These are phyloP conservation scores for Triangularia verruculosa DNA, from an alignment of 2,329 filamentous ascomycete species.

Conservation along the genomic window DNA sequence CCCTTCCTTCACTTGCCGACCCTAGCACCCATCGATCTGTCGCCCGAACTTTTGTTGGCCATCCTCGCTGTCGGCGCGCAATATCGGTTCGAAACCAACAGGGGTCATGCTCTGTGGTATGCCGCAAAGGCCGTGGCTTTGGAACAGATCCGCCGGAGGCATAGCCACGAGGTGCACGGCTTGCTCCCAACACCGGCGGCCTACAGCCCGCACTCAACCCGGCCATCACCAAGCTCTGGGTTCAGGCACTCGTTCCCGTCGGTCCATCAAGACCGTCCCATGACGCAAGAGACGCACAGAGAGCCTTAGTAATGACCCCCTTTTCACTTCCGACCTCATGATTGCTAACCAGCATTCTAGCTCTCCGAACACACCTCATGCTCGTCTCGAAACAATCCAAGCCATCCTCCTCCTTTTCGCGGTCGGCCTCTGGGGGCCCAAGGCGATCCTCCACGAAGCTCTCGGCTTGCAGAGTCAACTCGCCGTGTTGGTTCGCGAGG, in stretches of 20 bases:
- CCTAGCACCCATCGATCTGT: conserved; percentile 59
- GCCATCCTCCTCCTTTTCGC: conserved; percentile 60
- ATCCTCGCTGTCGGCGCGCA: conserved; percentile 66
- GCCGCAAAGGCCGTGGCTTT: conserved; percentile 56
- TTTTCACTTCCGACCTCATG: not conserved
- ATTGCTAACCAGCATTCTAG: conserved; percentile 33
- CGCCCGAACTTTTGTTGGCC: conserved; percentile 65
- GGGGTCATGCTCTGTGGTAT: conserved; percentile 60
- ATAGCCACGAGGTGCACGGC: conserved; percentile 56
- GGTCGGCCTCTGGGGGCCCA: conserved; percentile 59
- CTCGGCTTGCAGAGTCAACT: conserved; percentile 58
- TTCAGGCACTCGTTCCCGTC: conserved; percentile 59
- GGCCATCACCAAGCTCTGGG: conserved; percentile 55
- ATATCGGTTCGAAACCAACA: conserved; percentile 60
- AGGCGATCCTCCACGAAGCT: conserved; percentile 58
- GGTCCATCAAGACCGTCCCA: conserved; percentile 54
- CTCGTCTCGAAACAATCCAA: conserved; percentile 63
- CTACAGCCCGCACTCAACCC: conserved; percentile 59
- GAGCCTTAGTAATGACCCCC: conserved; percentile 55
- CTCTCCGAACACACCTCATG: conserved; percentile 57
- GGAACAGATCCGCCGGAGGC: conserved; percentile 56
- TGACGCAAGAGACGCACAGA: conserved; percentile 56
- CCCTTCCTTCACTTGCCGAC: conserved; percentile 68
- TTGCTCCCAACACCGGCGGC: conserved; percentile 55
- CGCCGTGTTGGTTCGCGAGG: conserved; percentile 56